Evolutionary conservation across 371 early-diverging fungal genomes (phyloP).

Genomic region (Cokeromyces recurvatus): DNA sequence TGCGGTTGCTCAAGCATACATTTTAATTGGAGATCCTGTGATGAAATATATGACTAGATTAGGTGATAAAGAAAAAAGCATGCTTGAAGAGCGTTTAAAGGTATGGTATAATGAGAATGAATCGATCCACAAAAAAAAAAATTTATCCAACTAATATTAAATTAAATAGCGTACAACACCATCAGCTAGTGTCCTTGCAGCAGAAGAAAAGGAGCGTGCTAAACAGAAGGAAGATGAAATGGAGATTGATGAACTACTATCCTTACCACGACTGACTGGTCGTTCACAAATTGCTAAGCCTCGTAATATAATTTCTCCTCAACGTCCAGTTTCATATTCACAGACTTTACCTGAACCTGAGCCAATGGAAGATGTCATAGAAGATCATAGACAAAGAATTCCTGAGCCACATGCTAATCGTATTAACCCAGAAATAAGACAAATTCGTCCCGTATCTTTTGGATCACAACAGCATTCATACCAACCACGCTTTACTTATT

Average conservation of each 20-base stretch:
- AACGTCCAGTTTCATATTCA: constrained; percentile 11
- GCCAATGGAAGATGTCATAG: constrained; percentile 45
- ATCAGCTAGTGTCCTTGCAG: constrained; percentile 35
- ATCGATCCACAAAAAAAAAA: neutral
- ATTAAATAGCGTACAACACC: constrained; percentile 30
- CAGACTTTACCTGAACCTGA: constrained; percentile 33
- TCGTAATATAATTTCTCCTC: constrained; percentile 19
- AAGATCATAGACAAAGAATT: constrained; percentile 31
- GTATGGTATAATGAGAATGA: constrained; percentile 9
- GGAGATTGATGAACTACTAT: constrained; percentile 38
- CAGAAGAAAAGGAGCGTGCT: constrained; percentile 23
- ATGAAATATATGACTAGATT: constrained; percentile 71
- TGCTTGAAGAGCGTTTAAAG: constrained; percentile 79
- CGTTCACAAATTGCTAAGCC: constrained; percentile 32
- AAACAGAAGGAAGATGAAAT: constrained; percentile 33
- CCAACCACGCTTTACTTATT: constrained; percentile 14
- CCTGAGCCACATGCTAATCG: constrained; percentile 15
- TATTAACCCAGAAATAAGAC: too few species aligned
- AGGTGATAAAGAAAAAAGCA: constrained; percentile 73
- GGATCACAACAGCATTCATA: constrained; percentile 16
- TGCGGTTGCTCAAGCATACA: constrained; percentile 69
- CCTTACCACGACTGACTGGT: constrained; percentile 23
- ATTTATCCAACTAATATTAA: neutral
- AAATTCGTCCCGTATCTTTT: too few species aligned
- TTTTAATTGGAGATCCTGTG: constrained; percentile 67